Conservation (phyloP, 352 stramenopile genomes). For the Phytophthora pini region DNA sequence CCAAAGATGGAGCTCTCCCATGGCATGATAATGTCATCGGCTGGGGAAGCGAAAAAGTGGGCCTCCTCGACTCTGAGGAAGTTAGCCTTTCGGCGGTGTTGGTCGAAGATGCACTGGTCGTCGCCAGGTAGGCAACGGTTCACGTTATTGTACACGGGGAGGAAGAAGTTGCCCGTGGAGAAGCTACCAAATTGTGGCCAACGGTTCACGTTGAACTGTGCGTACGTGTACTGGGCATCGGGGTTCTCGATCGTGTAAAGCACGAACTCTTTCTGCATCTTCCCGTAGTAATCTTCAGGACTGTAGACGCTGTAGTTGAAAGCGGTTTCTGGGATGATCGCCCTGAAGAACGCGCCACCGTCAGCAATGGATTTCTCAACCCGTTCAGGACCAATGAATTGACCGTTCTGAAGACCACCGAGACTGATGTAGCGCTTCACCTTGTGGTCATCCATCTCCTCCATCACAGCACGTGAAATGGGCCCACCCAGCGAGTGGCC, state of each 20-base stretch:
- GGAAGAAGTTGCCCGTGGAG: conserved; percentile 27
- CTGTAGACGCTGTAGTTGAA: conserved; percentile 41
- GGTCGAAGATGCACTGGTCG: conserved; percentile 4
- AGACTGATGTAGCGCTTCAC: conserved; percentile 22
- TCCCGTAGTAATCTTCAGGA: conserved; percentile 29
- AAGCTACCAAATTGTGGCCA: conserved; percentile 30
- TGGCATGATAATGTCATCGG: conserved; percentile 34
- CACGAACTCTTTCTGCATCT: conserved; percentile 38
- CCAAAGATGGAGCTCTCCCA: conserved; percentile 9
- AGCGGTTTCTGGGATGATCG: conserved; percentile 20
- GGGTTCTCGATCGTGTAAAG: conserved; percentile 22
- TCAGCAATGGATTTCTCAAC: conserved; percentile 19
- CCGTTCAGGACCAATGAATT: conserved; percentile 14
- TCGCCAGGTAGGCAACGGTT: conserved; percentile 12
- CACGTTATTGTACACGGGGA: conserved; percentile 40
- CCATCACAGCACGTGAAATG: conserved; percentile 19
- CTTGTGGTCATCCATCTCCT: conserved; percentile 23
- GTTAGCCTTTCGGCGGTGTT: conserved; percentile 30
- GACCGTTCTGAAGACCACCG: conserved; percentile 9
- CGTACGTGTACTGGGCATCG: conserved; percentile 26
- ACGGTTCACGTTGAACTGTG: conserved; percentile 34
- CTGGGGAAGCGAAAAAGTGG: conserved; percentile 51
- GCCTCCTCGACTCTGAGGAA: conserved; percentile 35
- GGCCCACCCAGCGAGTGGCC: conserved; percentile 15
- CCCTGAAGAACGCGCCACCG: conserved; percentile 8